Percentiles rank a stretch among this genome's conserved stretches.
Conservation (phyloP, 768 basidiomycete species). For the Lactarius akahatsu region DNA sequence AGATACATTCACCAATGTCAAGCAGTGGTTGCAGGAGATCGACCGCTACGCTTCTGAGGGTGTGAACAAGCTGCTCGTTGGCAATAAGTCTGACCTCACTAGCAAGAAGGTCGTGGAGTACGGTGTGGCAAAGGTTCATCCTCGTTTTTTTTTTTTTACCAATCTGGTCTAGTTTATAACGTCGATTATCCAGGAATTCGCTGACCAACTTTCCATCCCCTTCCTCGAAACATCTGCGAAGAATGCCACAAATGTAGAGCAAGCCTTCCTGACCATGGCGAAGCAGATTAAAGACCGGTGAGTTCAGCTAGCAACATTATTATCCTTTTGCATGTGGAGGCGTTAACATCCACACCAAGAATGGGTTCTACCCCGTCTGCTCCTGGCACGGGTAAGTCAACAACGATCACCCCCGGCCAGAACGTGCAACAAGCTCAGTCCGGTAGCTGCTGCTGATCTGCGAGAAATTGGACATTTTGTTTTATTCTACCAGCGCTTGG, state of each 20-base stretch:
- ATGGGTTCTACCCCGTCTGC: constrained; percentile 84
- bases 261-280: constrained; percentile 98
- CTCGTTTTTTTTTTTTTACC: neutral
- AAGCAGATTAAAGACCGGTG: constrained; percentile 94
- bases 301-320: constrained; percentile 26
- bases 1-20: constrained; percentile 96
- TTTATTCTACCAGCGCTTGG: constrained; percentile 28
- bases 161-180: constrained; percentile 11
- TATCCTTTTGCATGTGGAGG: neutral
- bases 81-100: constrained; percentile 98
- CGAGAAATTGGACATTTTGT: constrained; percentile 27
- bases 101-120: constrained; percentile 96
- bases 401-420: constrained; percentile 82
- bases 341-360: constrained; percentile 39
- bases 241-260: constrained; percentile 97
- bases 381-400: constrained; percentile 73
- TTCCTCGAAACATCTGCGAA: constrained; percentile 99
- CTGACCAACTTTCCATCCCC: constrained; percentile 88
- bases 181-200: constrained; percentile 66
- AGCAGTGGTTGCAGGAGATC: constrained; percentile 93
- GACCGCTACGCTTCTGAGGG: constrained; percentile 97
- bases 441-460: constrained; percentile 74
- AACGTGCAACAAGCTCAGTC: constrained; percentile 73
- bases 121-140: constrained; percentile 73
- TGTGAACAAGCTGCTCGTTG: constrained; percentile 97